Evolutionary conservation across 192 early-diverging fungal genomes (phyloP), one percentile per base, ranked within the genome.

Genomic region (Umbelopsis sp.): DNA sequence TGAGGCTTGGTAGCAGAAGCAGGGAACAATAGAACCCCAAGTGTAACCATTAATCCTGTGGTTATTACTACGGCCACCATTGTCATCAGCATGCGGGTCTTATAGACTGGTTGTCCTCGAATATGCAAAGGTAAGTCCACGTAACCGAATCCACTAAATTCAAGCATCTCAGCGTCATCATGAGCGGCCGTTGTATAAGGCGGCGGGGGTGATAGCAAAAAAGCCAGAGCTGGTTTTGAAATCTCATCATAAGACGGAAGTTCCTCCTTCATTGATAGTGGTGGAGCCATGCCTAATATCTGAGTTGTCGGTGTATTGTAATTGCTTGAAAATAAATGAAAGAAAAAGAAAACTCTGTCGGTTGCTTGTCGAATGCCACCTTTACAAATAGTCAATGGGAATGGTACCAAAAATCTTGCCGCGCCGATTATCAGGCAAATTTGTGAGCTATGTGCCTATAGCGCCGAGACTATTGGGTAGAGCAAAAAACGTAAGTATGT

Each of bases 191-290:
- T n/a, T 62, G 56, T 34, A 32, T 62, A 62, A 16, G 56, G 56
- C 56, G 52, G 52, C 21, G 56, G 56, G 16, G 56, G 29, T 49
- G 47, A 9, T 62, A 34, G 29, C 12, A 14, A 34, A 26, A 32
- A 62, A 2, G 56, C 56, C 56, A 62, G 29, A 29, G 26, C 56
- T 62, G 56, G 56, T 62, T 62, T 62, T 62, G 56, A 62, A 62
- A 62, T 62, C 11, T 29, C 26, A 29, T 62, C 56, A 34, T 62
- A 62, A 17, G 56, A 62, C 29, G 56, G 56, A 11, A 34, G 56
- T 12, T 34, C 56, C 56, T 62, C 56, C 31, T 12, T n/a, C n/a
- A n/a, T 12, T 12, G 26, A 32, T 29, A 29, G 56, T n/a, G 31
- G 20, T 62, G 56, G 56, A 62, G 56, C 56, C 56, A 62, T 62